A percentile compares a stretch with the other conserved stretches of the same genome.
phyloP scores from a whole-genome alignment of 2,329 filamentous ascomycete genomes.

The Westerdykella ornata region DNA sequence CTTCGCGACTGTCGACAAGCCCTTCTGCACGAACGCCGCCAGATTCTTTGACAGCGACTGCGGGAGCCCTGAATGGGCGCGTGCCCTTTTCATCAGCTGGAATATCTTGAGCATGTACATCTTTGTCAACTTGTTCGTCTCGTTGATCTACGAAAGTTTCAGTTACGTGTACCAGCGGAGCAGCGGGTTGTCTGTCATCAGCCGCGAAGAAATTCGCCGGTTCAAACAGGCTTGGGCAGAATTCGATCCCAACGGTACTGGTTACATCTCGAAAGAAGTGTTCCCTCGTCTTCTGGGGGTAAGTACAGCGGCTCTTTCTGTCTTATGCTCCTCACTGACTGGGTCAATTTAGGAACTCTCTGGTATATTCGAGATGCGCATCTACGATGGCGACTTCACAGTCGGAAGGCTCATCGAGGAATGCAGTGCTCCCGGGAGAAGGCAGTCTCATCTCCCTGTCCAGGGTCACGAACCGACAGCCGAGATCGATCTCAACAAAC shows the following conservation, averaged over 20 bases:
- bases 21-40: constrained; percentile 66
- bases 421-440: constrained; percentile 55
- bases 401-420: constrained; percentile 83
- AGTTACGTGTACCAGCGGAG: constrained; percentile 98
- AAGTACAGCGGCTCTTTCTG: constrained; percentile 25
- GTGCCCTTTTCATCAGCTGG: constrained; percentile 88
- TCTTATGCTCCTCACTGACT: constrained; percentile 4
- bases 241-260: constrained; percentile 83
- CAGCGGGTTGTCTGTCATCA: constrained; percentile 83
- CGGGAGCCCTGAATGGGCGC: constrained; percentile 82
- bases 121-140: constrained; percentile 96
- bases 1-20: constrained; percentile 71
- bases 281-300: constrained; percentile 83
- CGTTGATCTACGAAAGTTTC: constrained; percentile 98
- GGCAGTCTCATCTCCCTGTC: constrained; percentile 44
- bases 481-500: constrained; percentile 62
- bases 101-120: constrained; percentile 99
- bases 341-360: constrained; percentile 60
- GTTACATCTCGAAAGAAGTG: constrained; percentile 81
- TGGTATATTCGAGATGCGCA: constrained; percentile 93
- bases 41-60: constrained; percentile 87
- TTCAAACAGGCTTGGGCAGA: constrained; percentile 99
- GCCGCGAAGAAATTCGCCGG: constrained; percentile 84
- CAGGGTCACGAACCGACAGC: constrained; percentile 33
- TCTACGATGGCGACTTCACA: constrained; percentile 87